Evolutionary conservation across 176 grass and related monocot genomes (phyloP).

Genomic region (Panicum miliaceum): DNA sequence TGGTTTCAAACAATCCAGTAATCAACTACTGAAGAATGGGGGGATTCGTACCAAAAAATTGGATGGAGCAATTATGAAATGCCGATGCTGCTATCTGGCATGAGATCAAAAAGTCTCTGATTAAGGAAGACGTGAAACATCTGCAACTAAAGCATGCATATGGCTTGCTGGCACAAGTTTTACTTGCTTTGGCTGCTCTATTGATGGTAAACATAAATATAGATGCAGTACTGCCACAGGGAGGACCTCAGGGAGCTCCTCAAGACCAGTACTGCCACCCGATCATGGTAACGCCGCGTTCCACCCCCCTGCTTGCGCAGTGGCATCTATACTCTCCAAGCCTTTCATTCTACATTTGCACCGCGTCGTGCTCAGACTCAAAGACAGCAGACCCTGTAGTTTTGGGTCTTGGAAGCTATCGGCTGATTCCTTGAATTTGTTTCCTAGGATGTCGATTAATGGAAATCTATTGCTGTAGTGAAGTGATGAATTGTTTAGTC

Average conservation of each 20-base stretch:
- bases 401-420: background rate
- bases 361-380: background rate
- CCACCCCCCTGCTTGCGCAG: background rate
- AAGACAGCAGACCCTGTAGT: background rate
- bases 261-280: constrained; percentile 74
- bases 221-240: constrained; percentile 16
- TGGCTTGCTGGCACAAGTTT: background rate
- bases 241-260: constrained; percentile 88
- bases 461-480: background rate
- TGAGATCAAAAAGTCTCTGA: background rate
- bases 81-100: background rate
- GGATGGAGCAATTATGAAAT: background rate
- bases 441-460: background rate
- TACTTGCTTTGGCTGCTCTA: background rate
- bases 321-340: background rate
- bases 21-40: background rate
- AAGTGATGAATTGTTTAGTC: background rate
- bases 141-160: background rate
- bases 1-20: background rate
- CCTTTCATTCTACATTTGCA: background rate
- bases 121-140: background rate
- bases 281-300: constrained; percentile 62
- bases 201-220: background rate
- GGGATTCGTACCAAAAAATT: background rate
- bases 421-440: background rate